These are phyloP conservation scores for Plasmodium berghei DNA, from an alignment of 169 alveolate genomes.

Conservation along the genomic window DNA sequence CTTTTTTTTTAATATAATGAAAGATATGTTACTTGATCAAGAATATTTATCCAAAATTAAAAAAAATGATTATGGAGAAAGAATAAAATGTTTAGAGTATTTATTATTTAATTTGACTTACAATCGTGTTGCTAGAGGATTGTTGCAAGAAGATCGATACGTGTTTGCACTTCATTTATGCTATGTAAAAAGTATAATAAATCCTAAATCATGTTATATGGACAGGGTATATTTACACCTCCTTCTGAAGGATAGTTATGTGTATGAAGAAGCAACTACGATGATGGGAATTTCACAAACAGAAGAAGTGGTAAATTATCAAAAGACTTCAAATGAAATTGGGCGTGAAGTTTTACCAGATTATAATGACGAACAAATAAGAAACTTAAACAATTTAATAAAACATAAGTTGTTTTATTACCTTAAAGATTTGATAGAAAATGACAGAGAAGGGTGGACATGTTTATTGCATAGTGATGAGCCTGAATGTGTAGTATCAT, in stretches of 20 bases:
- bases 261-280: constrained; percentile 29
- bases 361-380: constrained; percentile 67
- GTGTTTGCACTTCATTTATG: constrained; percentile 66
- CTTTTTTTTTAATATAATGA: constrained; percentile 93
- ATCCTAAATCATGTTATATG: constrained; percentile 11
- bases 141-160: constrained; percentile 74
- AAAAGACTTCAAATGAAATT: not conserved
- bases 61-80: constrained; percentile 76
- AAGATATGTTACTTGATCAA: constrained; percentile 76
- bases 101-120: constrained; percentile 52
- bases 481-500: constrained; percentile 58
- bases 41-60: constrained; percentile 72
- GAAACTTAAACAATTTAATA: constrained; percentile 26
- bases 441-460: constrained; percentile 60
- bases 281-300: not conserved
- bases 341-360: constrained; percentile 59
- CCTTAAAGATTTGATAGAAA: constrained; percentile 32
- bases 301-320: not conserved
- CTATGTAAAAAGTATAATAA: constrained; percentile 55
- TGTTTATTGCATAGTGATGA: constrained; percentile 63
- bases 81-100: constrained; percentile 54
- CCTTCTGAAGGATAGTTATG: constrained; percentile 76
- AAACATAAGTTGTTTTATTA: constrained; percentile 48
- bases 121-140: constrained; percentile 68
- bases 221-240: constrained; percentile 26